Evolutionary conservation across 306 rosid species (phyloP).

Genomic region (Vigna hirtella): DNA sequence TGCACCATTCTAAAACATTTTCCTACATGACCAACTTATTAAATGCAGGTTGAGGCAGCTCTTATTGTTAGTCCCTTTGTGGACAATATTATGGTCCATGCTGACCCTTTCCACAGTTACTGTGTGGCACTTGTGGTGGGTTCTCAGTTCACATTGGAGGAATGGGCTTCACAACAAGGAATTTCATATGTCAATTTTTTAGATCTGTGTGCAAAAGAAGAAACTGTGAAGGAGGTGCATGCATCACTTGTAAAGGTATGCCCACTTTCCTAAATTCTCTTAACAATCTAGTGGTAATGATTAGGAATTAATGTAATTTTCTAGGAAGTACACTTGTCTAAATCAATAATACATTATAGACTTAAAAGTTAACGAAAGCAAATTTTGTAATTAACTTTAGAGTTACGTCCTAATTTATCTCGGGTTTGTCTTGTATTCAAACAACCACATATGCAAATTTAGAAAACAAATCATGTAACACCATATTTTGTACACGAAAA

Average conservation of each 20-base stretch:
- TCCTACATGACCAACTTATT: constrained; percentile 38
- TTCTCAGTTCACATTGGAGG: constrained; percentile 71
- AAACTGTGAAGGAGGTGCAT: constrained; percentile 70
- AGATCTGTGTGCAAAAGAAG: constrained; percentile 69
- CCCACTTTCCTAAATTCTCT: not conserved
- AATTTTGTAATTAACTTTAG: constrained; percentile 5
- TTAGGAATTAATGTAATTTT: constrained; percentile 22
- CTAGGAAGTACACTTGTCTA: not conserved
- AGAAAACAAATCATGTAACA: not conserved
- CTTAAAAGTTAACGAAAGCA: constrained; percentile 1
- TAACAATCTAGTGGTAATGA: constrained; percentile 17
- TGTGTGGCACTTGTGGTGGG: constrained; percentile 90
- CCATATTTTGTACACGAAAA: constrained; percentile 11
- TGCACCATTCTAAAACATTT: constrained; percentile 18
- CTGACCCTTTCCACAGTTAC: constrained; percentile 81
- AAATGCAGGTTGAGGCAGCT: constrained; percentile 79
- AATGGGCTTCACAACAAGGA: constrained; percentile 79
- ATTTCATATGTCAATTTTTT: constrained; percentile 55
- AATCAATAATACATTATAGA: not conserved
- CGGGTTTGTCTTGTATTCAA: not conserved
- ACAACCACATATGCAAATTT: not conserved
- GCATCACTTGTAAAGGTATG: constrained; percentile 73
- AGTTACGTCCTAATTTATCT: not conserved
- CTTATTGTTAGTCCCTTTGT: constrained; percentile 75
- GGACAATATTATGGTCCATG: constrained; percentile 80